Conservation (phyloP, 2,329 filamentous ascomycete genomes). For the Colletotrichum shisoi region DNA sequence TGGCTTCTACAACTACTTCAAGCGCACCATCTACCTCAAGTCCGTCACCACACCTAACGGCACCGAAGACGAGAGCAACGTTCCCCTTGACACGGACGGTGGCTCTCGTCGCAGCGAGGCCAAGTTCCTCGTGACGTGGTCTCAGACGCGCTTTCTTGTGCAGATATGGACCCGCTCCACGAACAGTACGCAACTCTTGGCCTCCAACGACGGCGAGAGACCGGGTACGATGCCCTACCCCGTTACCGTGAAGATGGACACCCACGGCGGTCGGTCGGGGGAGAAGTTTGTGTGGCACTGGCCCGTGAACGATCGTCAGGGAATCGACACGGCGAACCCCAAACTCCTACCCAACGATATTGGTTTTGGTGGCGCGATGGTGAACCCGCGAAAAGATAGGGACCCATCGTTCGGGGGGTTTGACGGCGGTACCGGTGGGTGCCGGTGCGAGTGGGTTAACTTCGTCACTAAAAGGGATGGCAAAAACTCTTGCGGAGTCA, state of each 20-base stretch:
- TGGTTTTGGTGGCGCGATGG: constrained; percentile 58
- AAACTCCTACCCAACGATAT: constrained; percentile 60
- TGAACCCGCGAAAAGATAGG: constrained; percentile 59
- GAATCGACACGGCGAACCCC: constrained; percentile 55
- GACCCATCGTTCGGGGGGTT: constrained; percentile 64
- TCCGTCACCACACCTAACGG: constrained; percentile 60
- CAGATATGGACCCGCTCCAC: constrained; percentile 69
- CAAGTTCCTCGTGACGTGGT: constrained; percentile 64
- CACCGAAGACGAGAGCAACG: constrained; percentile 51
- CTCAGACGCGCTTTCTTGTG: constrained; percentile 68
- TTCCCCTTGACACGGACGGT: constrained; percentile 62
- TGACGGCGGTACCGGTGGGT: constrained; percentile 70
- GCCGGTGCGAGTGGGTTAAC: constrained; percentile 69
- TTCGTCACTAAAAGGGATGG: constrained; percentile 47
- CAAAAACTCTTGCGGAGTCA: constrained; percentile 1
- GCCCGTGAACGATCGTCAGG: constrained; percentile 57
- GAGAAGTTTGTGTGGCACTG: constrained; percentile 65
- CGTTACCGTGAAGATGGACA: constrained; percentile 67
- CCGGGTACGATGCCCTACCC: constrained; percentile 72
- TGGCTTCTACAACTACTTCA: constrained; percentile 92
- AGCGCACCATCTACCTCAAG: constrained; percentile 83
- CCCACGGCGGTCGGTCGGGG: constrained; percentile 65
- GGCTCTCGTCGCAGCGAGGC: constrained; percentile 64
- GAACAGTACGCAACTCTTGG: constrained; percentile 54
- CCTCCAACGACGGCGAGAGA: constrained; percentile 42